A percentile compares a stretch with the other conserved stretches of the same genome.
Conservation (phyloP, 768 basidiomycete genomes). For the Boletus rubescentipes region DNA sequence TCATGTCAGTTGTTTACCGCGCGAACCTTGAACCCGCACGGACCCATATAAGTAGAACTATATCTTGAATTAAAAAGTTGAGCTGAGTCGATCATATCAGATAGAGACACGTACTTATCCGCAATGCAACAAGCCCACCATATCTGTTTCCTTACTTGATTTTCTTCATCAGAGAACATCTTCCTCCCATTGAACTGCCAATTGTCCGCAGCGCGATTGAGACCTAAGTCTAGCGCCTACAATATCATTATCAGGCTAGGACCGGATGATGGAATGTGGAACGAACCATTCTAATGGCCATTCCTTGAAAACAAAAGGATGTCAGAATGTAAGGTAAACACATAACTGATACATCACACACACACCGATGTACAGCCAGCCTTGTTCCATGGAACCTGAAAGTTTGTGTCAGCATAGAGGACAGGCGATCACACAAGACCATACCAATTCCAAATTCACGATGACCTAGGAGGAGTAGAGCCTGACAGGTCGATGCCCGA, state of each 20-base stretch:
- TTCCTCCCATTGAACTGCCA: conserved; percentile 66
- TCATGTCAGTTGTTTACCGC: conserved; percentile 8
- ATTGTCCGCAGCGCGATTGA: conserved; percentile 74
- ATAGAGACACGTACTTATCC: conserved; percentile 54
- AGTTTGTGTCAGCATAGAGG: conserved; percentile 10
- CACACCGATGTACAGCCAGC: conserved; percentile 79
- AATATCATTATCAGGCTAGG: conserved; percentile 3
- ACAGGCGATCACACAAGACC: conserved; percentile 1
- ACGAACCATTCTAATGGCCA: conserved; percentile 73
- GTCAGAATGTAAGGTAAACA: neutral
- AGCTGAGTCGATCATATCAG: neutral
- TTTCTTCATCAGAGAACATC: conserved; percentile 65
- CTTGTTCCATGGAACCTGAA: conserved; percentile 69
- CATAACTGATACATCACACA: conserved; percentile 1
- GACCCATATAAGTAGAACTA: conserved; percentile 75
- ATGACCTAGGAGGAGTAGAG: conserved; percentile 74
- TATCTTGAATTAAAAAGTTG: conserved; percentile 42
- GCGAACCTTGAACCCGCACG: conserved; percentile 1
- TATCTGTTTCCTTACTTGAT: conserved; percentile 69
- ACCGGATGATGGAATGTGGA: neutral
- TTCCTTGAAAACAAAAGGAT: conserved; percentile 39
- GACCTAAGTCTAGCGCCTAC: conserved; percentile 76
- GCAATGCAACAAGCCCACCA: conserved; percentile 78
- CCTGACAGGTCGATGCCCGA: conserved; percentile 75
- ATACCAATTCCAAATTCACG: conserved; percentile 84